These are phyloP conservation scores for Peniophora sp. DNA, from an alignment of 1,284 basidiomycete species.

Conservation along the genomic window DNA sequence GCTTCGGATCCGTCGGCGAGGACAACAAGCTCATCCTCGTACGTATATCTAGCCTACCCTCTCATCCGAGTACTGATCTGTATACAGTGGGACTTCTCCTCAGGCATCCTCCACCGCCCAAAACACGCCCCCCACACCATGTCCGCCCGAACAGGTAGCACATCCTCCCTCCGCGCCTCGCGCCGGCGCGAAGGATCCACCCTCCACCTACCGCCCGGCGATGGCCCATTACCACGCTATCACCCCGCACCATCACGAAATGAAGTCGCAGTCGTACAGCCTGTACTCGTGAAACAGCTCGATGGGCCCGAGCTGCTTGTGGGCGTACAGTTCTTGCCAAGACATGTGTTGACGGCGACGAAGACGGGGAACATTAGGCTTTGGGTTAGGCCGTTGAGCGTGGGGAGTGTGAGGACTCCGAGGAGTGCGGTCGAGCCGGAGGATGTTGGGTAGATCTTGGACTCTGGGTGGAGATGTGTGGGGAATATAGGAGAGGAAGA, in stretches of 20 bases:
- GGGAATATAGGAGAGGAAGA: not conserved
- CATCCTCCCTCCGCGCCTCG: conserved; percentile 55
- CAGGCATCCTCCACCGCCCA: conserved; percentile 13
- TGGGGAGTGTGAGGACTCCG: conserved; percentile 13
- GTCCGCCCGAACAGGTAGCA: conserved; percentile 71
- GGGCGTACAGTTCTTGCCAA: conserved; percentile 62
- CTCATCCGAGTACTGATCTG: conserved; percentile 2
- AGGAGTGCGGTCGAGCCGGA: conserved; percentile 5
- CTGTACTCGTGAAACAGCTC: conserved; percentile 79
- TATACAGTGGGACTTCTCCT: conserved; percentile 14
- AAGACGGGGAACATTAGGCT: conserved; percentile 70
- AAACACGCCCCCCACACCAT: conserved; percentile 45
- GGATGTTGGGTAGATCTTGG: not conserved
- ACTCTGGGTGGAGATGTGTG: not conserved
- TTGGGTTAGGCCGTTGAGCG: conserved; percentile 69
- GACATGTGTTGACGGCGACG: conserved; percentile 69
- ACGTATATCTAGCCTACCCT: not conserved
- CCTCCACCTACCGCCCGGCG: conserved; percentile 37
- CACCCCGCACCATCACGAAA: conserved; percentile 85
- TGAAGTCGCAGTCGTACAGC: conserved; percentile 87
- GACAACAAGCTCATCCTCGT: conserved; percentile 90
- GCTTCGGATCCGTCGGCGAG: conserved; percentile 90
- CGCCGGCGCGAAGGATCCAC: conserved; percentile 40
- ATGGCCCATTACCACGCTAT: conserved; percentile 45
- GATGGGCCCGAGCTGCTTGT: conserved; percentile 69